Conservation (phyloP, 2,329 filamentous ascomycete genomes). For the Alternaria ethzedia region DNA sequence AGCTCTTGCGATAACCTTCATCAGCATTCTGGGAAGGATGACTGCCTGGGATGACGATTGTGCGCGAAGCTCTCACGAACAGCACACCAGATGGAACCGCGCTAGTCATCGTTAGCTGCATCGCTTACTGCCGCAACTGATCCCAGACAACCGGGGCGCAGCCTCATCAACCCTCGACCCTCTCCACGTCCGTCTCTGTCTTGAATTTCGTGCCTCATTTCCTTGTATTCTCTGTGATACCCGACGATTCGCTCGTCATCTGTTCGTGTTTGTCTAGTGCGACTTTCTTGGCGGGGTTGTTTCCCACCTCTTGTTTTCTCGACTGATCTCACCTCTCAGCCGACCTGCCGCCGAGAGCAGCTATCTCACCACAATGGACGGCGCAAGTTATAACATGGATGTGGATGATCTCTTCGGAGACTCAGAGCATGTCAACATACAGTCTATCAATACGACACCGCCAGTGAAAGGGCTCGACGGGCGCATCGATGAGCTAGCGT, state of each 20-base stretch:
- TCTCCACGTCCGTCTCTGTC: conserved; percentile 8
- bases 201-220: neutral
- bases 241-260: conserved; percentile 14
- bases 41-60: conserved; percentile 4
- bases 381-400: conserved; percentile 43
- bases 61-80: conserved; percentile 30
- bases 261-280: neutral
- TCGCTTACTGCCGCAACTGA: conserved; percentile 16
- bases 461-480: conserved; percentile 72
- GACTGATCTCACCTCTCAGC: neutral
- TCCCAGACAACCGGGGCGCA: conserved; percentile 12
- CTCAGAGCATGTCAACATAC: conserved; percentile 64
- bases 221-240: conserved; percentile 28
- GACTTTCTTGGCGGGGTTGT: conserved; percentile 1
- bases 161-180: conserved; percentile 15
- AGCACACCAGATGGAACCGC: conserved; percentile 15
- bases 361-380: conserved; percentile 59
- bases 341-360: neutral
- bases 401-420: conserved; percentile 57
- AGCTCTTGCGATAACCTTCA: neutral
- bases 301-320: neutral
- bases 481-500: conserved; percentile 77
- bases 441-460: conserved; percentile 60
- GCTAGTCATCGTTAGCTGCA: conserved; percentile 15
- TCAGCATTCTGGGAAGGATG: neutral